Evolutionary conservation across 257 asterid species (phyloP), one percentile per base, ranked within the genome.

Genomic region (Salvia splendens): DNA sequence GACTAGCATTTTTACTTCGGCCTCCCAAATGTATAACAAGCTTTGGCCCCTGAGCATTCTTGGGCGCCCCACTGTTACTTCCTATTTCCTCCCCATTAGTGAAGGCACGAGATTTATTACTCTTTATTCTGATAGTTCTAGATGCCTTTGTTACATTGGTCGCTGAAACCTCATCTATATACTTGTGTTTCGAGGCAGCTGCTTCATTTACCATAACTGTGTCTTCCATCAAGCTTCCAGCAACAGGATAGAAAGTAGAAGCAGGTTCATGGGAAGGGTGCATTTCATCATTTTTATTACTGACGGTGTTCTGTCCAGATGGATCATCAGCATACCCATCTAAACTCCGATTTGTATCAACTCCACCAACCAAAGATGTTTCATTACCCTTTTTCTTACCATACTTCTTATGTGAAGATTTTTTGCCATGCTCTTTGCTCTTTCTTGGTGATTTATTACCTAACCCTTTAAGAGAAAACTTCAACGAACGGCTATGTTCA

Each of bases 11-110:
- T 82, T 79, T 86, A 74, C 77, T 83, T 51, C 96, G 79, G 11
- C 83, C 80, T 53, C 99, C 96, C 88, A 91, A 73, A 84, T 91
- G 99, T 71, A 91, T 91, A 68, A 94, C 98, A 49, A 89, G 89
- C 86, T 91, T 91, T 12, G 93, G 84, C 51, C 89, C 95, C 65
- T 78, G 88, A 24, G 83, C 69, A 65, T 79, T 53, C 87, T 75
- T 87, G 36, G 87, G 71, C 51, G 64, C 68, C 57, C 78, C 75
- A 53, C 73, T 70, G 61, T 81, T 73, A 73, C 73, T 69, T 76
- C 83, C 88, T 72, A 40, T 68, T 60, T 84, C 91, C 64, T 83
- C 92, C 61, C 14, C 74, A 57, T 51, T 73, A 68, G 71, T 72
- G 73, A 72, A 48, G 69, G 69, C 79, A 60, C 72, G 85, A 70